Evolutionary conservation across 805 yeast species (phyloP).

Genomic region (Lachancea thermotolerans): DNA sequence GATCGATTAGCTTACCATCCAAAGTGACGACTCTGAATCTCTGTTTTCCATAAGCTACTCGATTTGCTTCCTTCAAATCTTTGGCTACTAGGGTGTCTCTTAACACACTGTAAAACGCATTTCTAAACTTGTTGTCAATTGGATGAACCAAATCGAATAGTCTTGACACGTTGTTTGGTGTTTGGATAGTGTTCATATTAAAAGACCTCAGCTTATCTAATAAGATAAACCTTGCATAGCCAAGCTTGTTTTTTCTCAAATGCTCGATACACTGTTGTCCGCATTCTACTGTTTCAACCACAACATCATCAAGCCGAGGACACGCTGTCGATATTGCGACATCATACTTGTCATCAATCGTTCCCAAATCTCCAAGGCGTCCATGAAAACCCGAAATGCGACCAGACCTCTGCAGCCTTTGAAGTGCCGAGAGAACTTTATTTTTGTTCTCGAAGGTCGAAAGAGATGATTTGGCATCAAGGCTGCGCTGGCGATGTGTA

Average conservation of each 20-base stretch:
- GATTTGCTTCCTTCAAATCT: constrained; percentile 71
- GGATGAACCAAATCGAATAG: constrained; percentile 78
- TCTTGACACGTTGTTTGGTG: constrained; percentile 75
- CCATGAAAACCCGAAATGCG: constrained; percentile 83
- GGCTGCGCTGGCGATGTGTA: constrained; percentile 51
- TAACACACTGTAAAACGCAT: constrained; percentile 85
- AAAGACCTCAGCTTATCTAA: constrained; percentile 65
- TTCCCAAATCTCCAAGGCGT: constrained; percentile 86
- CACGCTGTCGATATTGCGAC: constrained; percentile 94
- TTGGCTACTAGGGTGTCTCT: constrained; percentile 83
- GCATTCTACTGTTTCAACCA: constrained; percentile 70
- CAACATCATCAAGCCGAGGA: constrained; percentile 85
- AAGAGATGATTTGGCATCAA: constrained; percentile 58
- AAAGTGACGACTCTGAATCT: constrained; percentile 87
- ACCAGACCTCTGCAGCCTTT: constrained; percentile 68
- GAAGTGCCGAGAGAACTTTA: constrained; percentile 62
- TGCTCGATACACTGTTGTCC: constrained; percentile 78
- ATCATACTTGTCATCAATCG: constrained; percentile 81
- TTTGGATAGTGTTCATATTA: constrained; percentile 48
- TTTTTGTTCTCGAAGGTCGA: constrained; percentile 59
- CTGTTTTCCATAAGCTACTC: constrained; percentile 76
- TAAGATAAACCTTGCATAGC: constrained; percentile 83
- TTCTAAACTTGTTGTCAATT: constrained; percentile 57
- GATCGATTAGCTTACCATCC: constrained; percentile 87
- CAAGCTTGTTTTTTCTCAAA: constrained; percentile 72